Evolutionary conservation across 768 basidiomycete species (phyloP).

Genomic region (Hebeloma cylindrosporum): DNA sequence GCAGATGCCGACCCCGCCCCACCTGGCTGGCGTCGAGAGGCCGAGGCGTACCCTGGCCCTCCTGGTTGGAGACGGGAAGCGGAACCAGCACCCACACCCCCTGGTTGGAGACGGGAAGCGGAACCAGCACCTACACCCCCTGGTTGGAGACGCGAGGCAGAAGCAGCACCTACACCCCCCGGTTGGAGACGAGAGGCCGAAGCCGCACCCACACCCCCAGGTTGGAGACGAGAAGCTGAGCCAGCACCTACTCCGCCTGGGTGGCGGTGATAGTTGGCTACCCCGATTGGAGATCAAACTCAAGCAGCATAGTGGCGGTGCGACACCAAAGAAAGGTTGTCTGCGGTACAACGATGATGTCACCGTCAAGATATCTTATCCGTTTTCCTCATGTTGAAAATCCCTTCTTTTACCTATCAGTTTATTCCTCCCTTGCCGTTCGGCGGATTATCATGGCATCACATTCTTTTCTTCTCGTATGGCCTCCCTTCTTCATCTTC

Average conservation of each 20-base stretch:
- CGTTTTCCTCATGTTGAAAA: background rate
- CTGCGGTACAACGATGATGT: background rate
- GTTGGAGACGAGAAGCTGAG: constrained; percentile 7
- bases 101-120: constrained; percentile 18
- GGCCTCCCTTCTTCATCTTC: background rate
- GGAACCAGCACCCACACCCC: constrained; percentile 3
- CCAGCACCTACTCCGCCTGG: background rate
- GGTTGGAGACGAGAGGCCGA: constrained; percentile 21
- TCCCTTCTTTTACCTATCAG: constrained; percentile 2
- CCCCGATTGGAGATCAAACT: constrained; percentile 4
- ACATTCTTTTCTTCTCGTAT: constrained; percentile 2
- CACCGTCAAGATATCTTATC: background rate
- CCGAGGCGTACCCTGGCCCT: background rate
- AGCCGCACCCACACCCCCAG: background rate
- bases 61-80: constrained; percentile 13
- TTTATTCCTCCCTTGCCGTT: background rate
- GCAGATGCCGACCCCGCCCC: constrained; percentile 11
- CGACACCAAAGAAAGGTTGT: background rate
- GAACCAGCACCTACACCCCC: constrained; percentile 12
- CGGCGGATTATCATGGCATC: background rate
- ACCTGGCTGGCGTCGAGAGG: constrained; percentile 12
- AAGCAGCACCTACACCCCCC: constrained; percentile 7
- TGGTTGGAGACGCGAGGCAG: constrained; percentile 21
- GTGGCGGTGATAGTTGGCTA: too few relatives aligned
- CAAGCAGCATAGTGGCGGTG: constrained; percentile 3